These are phyloP conservation scores for Limtongia smithiae DNA, from an alignment of 805 yeast species.

Conservation along the genomic window DNA sequence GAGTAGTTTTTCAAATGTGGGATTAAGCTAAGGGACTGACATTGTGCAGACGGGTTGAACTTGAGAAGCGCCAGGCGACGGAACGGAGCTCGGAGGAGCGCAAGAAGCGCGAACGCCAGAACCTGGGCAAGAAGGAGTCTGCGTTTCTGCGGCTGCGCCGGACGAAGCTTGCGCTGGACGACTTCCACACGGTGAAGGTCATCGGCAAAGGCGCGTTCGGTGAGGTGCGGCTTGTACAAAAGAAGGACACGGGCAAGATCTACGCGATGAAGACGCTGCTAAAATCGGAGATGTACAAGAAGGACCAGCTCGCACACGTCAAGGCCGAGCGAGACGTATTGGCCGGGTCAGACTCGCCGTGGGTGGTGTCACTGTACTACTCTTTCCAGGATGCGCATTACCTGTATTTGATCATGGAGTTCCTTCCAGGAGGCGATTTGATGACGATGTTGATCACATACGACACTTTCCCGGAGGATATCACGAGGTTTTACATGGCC, in stretches of 20 bases:
- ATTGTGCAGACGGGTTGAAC: conserved; percentile 53
- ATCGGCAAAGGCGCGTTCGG: conserved; percentile 98
- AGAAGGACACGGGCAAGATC: conserved; percentile 84
- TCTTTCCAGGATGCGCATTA: conserved; percentile 78
- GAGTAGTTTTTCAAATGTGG: neutral
- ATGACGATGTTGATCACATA: conserved; percentile 96
- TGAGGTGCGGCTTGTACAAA: conserved; percentile 91
- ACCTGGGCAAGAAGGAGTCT: conserved; percentile 84
- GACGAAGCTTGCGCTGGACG: conserved; percentile 76
- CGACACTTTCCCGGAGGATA: conserved; percentile 91
- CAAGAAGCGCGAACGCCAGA: conserved; percentile 71
- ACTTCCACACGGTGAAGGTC: conserved; percentile 83
- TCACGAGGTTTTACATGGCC: conserved; percentile 84
- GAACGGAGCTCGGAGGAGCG: conserved; percentile 84
- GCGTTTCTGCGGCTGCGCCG: conserved; percentile 80
- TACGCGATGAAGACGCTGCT: conserved; percentile 91
- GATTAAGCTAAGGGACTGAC: neutral
- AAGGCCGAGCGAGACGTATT: conserved; percentile 94
- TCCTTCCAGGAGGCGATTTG: conserved; percentile 77
- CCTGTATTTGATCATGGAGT: conserved; percentile 75
- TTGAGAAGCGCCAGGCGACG: conserved; percentile 65
- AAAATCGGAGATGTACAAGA: conserved; percentile 90
- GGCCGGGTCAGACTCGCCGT: conserved; percentile 83
- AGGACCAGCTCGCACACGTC: conserved; percentile 91
- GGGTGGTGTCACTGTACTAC: conserved; percentile 81